Evolutionary conservation across 495 filamentous ascomycete species (phyloP), one percentile per base, ranked within the genome.

Genomic region (Geopyxis carbonaria): DNA sequence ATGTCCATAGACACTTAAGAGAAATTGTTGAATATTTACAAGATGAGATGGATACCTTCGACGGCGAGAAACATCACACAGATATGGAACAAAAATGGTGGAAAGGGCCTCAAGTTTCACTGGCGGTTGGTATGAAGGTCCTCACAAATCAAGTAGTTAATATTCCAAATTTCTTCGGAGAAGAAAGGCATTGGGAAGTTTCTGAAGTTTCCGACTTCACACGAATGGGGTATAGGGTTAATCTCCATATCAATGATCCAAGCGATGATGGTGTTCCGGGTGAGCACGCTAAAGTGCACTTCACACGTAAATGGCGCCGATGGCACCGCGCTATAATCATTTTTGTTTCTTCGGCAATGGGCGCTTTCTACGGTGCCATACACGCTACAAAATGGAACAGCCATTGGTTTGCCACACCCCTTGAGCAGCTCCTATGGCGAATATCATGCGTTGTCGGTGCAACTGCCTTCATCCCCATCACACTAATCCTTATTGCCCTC

Each of bases 311-410:
- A 11, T 37, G 16, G 34, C 15, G 21, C 11, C 11, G 25, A 10
- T 37, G 8, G n/a, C 34, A 37, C 25, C 15, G 34, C 11, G n/a
- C n/a, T n/a, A 37, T 37, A 8, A 2, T 22, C 10, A n/a, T 37
- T 10, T 21, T 21, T 7, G n/a, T 37, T 8, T 37, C 3, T 37
- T 22, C 21, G 3, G 15, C 10, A 4, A 3, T 37, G 15, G 34
- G 34, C 3, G 34, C 4, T 10, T 21, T 24, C 21, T 37, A 37
- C 25, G 34, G 34, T 18, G 34, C 16, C 10, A 37, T 37, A 10
- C 34, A 37, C 19, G 10, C 25, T 11, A 22, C 18, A 1, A 37
- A 37, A 37, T 37, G 34, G 34, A 4, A 37, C 20, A 24, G 21
- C 9, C 9, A 11, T 2, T 22, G 21, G 34, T 37, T 37, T 22